Evolutionary conservation across 495 filamentous ascomycete genomes (phyloP), one percentile per base, ranked within the genome.

Genomic region (Aspergillus bridgeri): DNA sequence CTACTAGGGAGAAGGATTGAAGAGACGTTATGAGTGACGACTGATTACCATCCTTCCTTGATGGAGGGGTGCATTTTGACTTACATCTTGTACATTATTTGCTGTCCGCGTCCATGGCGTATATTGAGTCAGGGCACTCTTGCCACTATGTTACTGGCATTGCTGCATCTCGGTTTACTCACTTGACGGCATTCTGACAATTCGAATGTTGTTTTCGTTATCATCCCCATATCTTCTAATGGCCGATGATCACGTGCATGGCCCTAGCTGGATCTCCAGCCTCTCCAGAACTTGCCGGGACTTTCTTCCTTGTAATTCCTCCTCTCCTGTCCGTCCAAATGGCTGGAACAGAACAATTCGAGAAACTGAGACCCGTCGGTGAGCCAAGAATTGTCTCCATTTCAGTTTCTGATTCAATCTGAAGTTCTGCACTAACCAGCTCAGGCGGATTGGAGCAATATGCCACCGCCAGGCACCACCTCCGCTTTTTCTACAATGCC

Each of bases 401-500:
- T 2, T 15, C 1, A 38, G 33, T n/a, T 19, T 22, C 20, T 27
- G n/a, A 42, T 27, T 19, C 50, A 20, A 42, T 17, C 22, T n/a
- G n/a, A n/a, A n/a, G n/a, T n/a, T n/a, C n/a, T n/a, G n/a, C 13
- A 48, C 44, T 33, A 13, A 38, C 11, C 33, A 38, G 9, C 9
- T 24, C 44, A 27, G 78, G 79, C 24, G 49, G 42, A 19, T 54
- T 79, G 53, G 78, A 82, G 64, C 69, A 67, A 49, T 78, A 65
- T 65, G 79, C 71, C 17, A 78, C 75, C 0, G 55, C 67, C 18
- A 70, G 78, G 13, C 75, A 81, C 48, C 62, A 71, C 15, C 51
- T 79, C 1, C 56, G 65, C n/a, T 76, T 78, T 48, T 82, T 81
- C 56, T 56, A 67, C 51, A 81, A 79, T 51, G 73, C 78, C 23